Percentiles rank a stretch among this genome's conserved stretches.
Conservation (phyloP, 768 basidiomycete genomes). For the Tylopilus balloui region DNA sequence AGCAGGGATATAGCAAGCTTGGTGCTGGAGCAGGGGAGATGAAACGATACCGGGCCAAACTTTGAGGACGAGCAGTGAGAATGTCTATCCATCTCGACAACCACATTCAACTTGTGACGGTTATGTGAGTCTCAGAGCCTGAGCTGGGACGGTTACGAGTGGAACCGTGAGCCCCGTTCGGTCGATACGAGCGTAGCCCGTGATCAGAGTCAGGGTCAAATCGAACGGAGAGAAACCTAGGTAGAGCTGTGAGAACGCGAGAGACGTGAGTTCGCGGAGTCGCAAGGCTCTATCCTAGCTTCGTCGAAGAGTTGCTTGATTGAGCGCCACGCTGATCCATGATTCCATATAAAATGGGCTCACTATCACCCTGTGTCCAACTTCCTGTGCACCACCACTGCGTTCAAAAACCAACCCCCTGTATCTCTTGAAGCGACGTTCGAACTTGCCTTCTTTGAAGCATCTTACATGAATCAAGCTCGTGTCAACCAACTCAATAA, state of each 20-base stretch:
- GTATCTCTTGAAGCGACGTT: neutral
- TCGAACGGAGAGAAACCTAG: too few species aligned
- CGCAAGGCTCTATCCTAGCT: neutral
- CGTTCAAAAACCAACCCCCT: neutral
- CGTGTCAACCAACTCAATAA: conserved; percentile 30
- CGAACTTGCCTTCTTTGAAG: neutral
- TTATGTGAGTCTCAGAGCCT: too few species aligned
- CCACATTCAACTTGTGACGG: conserved; percentile 48
- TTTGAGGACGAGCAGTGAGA: neutral
- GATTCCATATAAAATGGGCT: neutral
- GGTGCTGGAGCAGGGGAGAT: conserved; percentile 28
- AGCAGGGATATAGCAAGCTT: conserved; percentile 25
- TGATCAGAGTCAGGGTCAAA: too few species aligned
- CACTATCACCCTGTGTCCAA: neutral
- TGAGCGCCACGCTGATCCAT: neutral
- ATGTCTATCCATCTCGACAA: conserved; percentile 41
- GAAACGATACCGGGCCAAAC: neutral
- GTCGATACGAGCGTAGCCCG: too few species aligned
- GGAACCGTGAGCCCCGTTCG: too few species aligned
- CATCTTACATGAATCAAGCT: conserved; percentile 12
- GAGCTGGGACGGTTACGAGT: too few species aligned
- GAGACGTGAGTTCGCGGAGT: too few species aligned
- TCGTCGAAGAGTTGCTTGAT: conserved; percentile 4
- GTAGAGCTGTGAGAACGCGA: too few species aligned
- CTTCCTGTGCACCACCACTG: conserved; percentile 3